phyloP scores from a whole-genome alignment of 345 rosid species.

The Garcia nutans region DNA sequence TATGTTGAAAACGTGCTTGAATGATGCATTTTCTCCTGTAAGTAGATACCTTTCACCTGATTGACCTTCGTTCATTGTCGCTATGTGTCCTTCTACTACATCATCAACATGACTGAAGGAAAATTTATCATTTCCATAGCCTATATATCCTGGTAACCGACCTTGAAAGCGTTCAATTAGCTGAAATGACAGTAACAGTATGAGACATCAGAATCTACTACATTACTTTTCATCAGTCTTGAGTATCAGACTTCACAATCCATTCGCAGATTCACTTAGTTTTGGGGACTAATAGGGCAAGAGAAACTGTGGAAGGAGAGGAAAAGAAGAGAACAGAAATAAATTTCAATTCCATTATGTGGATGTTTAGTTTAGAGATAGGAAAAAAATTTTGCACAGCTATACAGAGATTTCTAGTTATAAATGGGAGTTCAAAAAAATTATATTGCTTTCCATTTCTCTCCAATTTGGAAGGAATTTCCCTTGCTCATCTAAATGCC shows the following conservation, averaged over 20 bases:
- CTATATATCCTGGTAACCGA: conserved; percentile 84
- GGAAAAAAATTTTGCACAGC: too few species aligned
- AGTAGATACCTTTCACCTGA: conserved; percentile 80
- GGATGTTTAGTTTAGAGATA: too few species aligned
- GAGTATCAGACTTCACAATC: not conserved
- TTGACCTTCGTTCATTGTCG: conserved; percentile 66
- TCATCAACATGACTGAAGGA: conserved; percentile 86
- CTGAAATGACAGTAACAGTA: conserved; percentile 37
- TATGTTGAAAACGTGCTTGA: conserved; percentile 62
- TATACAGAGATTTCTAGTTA: too few species aligned
- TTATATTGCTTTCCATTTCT: too few species aligned
- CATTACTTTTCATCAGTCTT: not conserved
- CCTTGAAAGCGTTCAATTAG: conserved; percentile 75
- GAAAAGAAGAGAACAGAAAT: too few species aligned
- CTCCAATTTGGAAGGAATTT: too few species aligned
- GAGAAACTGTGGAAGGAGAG: too few species aligned
- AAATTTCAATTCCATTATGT: too few species aligned
- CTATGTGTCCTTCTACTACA: conserved; percentile 76
- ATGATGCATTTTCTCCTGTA: conserved; percentile 84
- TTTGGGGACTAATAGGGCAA: too few species aligned
- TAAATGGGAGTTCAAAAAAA: too few species aligned
- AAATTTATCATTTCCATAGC: conserved; percentile 63
- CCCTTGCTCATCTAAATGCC: too few species aligned
- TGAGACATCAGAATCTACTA: not conserved
- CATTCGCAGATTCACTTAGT: too few species aligned